Percentiles rank a stretch among this genome's conserved stretches.
Conservation (phyloP, 2,329 filamentous ascomycete genomes). For the Bipolaris cookei region DNA sequence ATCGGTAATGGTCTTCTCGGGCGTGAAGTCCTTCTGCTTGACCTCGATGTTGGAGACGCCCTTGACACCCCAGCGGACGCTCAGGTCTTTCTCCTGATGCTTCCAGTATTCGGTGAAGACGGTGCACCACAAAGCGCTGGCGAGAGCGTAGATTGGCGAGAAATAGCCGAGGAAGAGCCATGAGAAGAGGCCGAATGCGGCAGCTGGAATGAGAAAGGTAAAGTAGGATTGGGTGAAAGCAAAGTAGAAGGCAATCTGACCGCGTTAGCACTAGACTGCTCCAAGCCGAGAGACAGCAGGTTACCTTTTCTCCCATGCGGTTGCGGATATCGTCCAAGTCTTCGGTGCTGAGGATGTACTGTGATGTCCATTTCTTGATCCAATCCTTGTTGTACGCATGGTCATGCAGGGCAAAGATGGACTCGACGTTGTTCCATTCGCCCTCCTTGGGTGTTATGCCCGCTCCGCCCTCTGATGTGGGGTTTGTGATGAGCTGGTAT, state of each 20-base stretch:
- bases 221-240: constrained; percentile 93
- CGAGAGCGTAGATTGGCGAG: constrained; percentile 78
- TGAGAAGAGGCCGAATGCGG: constrained; percentile 74
- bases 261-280: constrained; percentile 21
- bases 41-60: constrained; percentile 82
- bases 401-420: constrained; percentile 58
- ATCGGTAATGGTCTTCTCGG: constrained; percentile 78
- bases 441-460: constrained; percentile 59
- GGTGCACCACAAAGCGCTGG: constrained; percentile 82
- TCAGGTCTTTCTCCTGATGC: constrained; percentile 85
- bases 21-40: constrained; percentile 76
- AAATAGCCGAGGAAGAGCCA: constrained; percentile 87
- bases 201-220: constrained; percentile 80
- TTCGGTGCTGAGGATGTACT: constrained; percentile 55
- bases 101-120: constrained; percentile 97
- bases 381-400: constrained; percentile 60
- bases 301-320: constrained; percentile 57
- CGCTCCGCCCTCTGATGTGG: constrained; percentile 55
- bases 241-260: constrained; percentile 87
- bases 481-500: constrained; percentile 72
- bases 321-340: constrained; percentile 60
- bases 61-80: constrained; percentile 85
- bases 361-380: constrained; percentile 60
- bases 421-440: constrained; percentile 58
- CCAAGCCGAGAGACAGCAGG: neutral